Percentiles rank a stretch among this genome's conserved stretches.
phyloP scores from a whole-genome alignment of 257 asterid species.

The Schizonepeta tenuifolia region DNA sequence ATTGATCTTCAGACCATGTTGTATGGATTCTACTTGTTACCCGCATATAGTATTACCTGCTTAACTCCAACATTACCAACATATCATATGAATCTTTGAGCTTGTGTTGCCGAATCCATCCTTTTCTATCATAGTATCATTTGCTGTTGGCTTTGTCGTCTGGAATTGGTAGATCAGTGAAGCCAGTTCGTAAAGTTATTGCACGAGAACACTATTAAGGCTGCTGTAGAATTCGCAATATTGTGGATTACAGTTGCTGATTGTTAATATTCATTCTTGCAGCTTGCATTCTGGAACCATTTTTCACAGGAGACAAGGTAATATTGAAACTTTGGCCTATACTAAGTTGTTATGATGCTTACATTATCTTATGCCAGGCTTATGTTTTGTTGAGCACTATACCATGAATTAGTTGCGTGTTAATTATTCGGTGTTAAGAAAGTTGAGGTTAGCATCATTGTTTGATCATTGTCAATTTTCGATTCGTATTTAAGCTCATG shows the following conservation, averaged over 20 bases:
- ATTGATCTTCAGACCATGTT: background rate
- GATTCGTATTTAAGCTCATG: too few relatives aligned
- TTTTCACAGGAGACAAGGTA: background rate
- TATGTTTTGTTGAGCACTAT: background rate
- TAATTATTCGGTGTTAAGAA: background rate
- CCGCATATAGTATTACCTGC: too few relatives aligned
- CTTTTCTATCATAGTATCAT: too few relatives aligned
- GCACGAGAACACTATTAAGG: background rate
- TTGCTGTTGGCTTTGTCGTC: background rate
- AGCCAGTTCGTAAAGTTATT: background rate
- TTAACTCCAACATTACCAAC: too few relatives aligned
- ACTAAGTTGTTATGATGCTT: background rate
- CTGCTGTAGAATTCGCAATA: background rate
- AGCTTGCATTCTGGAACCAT: constrained; percentile 1
- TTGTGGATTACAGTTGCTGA: background rate
- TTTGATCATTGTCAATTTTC: too few relatives aligned
- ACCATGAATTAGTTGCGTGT: background rate
- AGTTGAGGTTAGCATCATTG: too few relatives aligned
- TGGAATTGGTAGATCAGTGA: too few relatives aligned
- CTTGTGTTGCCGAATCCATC: too few relatives aligned
- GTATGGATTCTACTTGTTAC: background rate
- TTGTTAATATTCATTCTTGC: background rate
- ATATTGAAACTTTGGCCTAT: background rate
- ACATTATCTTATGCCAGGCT: background rate
- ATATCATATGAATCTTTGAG: too few relatives aligned